These are phyloP conservation scores for Aspergillus ibericus DNA, from an alignment of 2,329 filamentous ascomycete species.

Conservation along the genomic window DNA sequence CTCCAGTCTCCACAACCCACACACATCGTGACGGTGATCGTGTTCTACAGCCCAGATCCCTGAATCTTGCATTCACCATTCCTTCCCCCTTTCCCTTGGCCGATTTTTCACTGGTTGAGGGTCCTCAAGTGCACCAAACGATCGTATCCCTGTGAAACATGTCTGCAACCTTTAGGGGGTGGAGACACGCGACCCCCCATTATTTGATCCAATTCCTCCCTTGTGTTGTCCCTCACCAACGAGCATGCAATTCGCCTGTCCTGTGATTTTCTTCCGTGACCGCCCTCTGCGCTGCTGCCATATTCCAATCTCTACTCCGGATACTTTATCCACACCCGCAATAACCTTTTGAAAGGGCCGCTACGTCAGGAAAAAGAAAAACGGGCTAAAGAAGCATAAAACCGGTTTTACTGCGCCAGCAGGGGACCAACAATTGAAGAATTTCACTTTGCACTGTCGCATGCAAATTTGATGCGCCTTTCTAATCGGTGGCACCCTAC, in stretches of 20 bases:
- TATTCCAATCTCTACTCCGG: background rate
- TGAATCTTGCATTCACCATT: background rate
- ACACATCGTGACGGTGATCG: constrained; percentile 2
- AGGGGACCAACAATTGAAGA: background rate
- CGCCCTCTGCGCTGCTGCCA: background rate
- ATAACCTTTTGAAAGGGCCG: background rate
- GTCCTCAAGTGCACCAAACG: constrained; percentile 12
- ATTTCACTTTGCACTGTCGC: background rate
- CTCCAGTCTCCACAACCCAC: constrained; percentile 13
- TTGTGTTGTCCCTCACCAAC: constrained; percentile 2
- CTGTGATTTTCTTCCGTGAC: background rate
- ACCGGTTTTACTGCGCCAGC: background rate
- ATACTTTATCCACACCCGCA: background rate
- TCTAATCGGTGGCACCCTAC: background rate
- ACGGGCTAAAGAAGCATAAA: background rate
- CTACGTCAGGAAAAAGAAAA: background rate
- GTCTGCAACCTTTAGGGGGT: constrained; percentile 22
- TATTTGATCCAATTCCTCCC: constrained; percentile 8
- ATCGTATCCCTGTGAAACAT: constrained; percentile 23
- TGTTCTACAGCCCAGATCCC: background rate
- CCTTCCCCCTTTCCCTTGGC: constrained; percentile 1
- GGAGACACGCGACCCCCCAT: constrained; percentile 7
- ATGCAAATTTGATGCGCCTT: background rate
- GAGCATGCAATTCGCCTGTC: background rate
- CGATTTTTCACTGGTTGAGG: background rate